phyloP scores from a whole-genome alignment of 2,329 filamentous ascomycete genomes.

The Aureobasidium uvarum region DNA sequence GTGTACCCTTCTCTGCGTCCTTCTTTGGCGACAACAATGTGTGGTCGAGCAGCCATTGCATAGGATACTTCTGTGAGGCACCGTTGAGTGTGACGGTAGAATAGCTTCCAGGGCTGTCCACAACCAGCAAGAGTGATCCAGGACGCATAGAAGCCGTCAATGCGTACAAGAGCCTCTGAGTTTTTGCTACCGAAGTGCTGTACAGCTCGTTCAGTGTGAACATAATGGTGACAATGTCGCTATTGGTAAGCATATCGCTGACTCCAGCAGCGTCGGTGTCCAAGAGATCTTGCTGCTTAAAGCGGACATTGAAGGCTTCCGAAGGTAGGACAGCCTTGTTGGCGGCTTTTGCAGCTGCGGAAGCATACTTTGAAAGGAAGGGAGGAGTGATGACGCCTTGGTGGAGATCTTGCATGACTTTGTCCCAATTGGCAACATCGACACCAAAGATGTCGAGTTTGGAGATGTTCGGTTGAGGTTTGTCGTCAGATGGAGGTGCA shows the following conservation, averaged over 20 bases:
- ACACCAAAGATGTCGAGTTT: conserved; percentile 60
- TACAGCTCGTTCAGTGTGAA: conserved; percentile 98
- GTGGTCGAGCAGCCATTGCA: conserved; percentile 89
- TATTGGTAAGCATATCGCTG: conserved; percentile 34
- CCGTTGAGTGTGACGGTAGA: conserved; percentile 69
- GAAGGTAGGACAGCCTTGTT: conserved; percentile 42
- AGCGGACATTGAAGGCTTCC: conserved; percentile 41
- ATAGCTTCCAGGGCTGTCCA: conserved; percentile 93
- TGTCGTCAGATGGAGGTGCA: conserved; percentile 1
- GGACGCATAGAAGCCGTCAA: conserved; percentile 59
- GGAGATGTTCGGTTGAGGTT: conserved; percentile 5
- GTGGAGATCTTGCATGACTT: conserved; percentile 60
- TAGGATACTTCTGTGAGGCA: conserved; percentile 70
- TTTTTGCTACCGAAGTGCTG: conserved; percentile 68
- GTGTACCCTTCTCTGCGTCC: conserved; percentile 28
- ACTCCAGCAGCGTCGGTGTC: conserved; percentile 42
- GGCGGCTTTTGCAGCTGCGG: conserved; percentile 45
- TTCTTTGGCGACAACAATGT: conserved; percentile 56
- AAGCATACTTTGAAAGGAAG: conserved; percentile 49
- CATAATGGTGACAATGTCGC: conserved; percentile 70
- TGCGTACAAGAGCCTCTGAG: conserved; percentile 71
- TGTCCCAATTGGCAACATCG: conserved; percentile 77
- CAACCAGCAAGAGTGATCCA: conserved; percentile 72
- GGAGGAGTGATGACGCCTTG: conserved; percentile 54
- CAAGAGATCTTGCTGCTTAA: conserved; percentile 55